Conservation (phyloP, 352 stramenopile species). For the Pythium rhizo-oryzae region DNA sequence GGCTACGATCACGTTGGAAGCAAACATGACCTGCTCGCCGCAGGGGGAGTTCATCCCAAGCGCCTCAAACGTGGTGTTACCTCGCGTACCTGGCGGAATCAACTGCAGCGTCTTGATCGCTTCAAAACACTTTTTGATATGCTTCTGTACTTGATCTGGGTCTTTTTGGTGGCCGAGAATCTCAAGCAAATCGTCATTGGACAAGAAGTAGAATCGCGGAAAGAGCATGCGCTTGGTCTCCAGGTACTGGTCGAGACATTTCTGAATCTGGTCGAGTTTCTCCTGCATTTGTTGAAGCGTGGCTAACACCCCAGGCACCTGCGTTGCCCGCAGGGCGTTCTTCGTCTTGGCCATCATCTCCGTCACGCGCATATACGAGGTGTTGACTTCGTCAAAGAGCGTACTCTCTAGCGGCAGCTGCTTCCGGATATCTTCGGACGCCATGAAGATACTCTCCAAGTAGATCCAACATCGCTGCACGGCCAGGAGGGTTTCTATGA, state of each 20-base stretch:
- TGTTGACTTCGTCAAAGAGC: constrained; percentile 90
- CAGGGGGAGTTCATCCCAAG: constrained; percentile 91
- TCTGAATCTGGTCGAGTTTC: constrained; percentile 88
- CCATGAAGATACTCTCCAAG: constrained; percentile 96
- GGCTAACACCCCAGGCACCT: constrained; percentile 55
- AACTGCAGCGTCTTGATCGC: constrained; percentile 85
- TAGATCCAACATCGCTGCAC: constrained; percentile 96
- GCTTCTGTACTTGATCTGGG: constrained; percentile 88
- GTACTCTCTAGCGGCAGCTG: constrained; percentile 88
- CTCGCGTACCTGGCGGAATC: constrained; percentile 59
- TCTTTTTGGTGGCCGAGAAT: constrained; percentile 89
- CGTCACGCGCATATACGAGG: constrained; percentile 73
- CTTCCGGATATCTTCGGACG: constrained; percentile 94
- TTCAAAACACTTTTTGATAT: constrained; percentile 94
- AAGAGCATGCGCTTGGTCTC: constrained; percentile 90
- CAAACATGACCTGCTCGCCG: constrained; percentile 86
- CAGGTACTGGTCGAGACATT: constrained; percentile 87
- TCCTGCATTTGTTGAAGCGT: constrained; percentile 84
- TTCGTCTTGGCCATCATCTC: constrained; percentile 76
- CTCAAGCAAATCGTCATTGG: constrained; percentile 88
- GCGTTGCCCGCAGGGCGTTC: constrained; percentile 74
- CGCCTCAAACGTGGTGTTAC: constrained; percentile 89
- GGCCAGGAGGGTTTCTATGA: constrained; percentile 87
- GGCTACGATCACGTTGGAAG: constrained; percentile 85
- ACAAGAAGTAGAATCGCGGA: constrained; percentile 88